Base-by-base conservation (phyloP, 2,329 filamentous ascomycete species). In the Chlorencoelia australis region DNA sequence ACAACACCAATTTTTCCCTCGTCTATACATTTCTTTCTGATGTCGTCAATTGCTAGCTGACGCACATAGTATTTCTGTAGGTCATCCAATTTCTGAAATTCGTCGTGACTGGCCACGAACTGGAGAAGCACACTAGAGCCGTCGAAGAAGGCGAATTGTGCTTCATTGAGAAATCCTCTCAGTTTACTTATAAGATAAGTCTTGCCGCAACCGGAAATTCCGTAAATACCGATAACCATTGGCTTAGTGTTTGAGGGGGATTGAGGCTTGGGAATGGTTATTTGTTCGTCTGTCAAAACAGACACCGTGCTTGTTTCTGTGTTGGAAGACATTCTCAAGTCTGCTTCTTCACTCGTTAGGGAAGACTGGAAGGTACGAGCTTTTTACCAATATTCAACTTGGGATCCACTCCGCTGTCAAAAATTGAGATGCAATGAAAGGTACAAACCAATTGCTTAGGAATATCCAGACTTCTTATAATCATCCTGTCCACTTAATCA, bases 121-220 rank as follows among this genome's bases (percentile, higher is more conserved):
- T 45, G 42, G 3, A 37, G 52, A 44, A 79, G 68, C 13, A 64
- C 48, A 4, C 63, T 49, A 1, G 68, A 72, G 10, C 73, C 71
- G 42, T 79, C 72, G 30, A 62, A 68, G 44, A 71, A 72, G 0
- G 25, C 17, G 44, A 69, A 72, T 0, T 51, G 5, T 2, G 54
- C 36, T 9, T 55, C 11, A 2, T 43, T 50, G 2, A 69, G 52
- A 2, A 55, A 13, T 2, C 51, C 4, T 30, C 59, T 56, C 5
- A 77, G 46, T 7, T 63, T 30, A 0, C 58, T 47, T 10, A 75
- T 40, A 5, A 70, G 39, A 25, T 52, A 60, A 0, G 67, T 63
- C 49, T 76, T 76, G 4, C 72, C 72, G n/a, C 52, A 66, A 1
- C 69, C 71, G 2, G 69, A 56, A 24, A 76, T 14, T 5, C 71